Conservation (phyloP, 1,284 basidiomycete genomes). For the Boletus sp. region DNA sequence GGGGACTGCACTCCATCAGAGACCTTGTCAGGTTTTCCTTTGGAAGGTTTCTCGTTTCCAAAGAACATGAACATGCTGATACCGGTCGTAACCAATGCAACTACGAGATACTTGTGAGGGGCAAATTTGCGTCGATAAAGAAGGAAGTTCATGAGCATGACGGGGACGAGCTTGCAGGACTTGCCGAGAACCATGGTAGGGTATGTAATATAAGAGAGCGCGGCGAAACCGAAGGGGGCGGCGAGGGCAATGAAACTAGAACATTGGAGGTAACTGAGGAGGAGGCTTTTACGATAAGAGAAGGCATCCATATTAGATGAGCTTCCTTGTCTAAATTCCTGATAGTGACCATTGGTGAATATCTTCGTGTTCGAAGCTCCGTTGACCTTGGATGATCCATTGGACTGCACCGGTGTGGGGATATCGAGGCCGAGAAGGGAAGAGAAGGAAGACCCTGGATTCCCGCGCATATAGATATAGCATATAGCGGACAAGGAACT, state of each 20-base stretch:
- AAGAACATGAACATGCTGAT: conserved; percentile 96
- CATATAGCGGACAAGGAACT: conserved; percentile 74
- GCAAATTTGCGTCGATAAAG: conserved; percentile 89
- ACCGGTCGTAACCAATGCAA: conserved; percentile 86
- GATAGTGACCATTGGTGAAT: conserved; percentile 21
- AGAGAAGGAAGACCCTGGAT: conserved; percentile 46
- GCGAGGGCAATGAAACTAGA: conserved; percentile 87
- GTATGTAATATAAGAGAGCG: conserved; percentile 94
- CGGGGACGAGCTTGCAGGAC: conserved; percentile 96
- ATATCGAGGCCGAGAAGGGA: conserved; percentile 55
- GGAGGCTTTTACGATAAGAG: conserved; percentile 46
- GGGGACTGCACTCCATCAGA: conserved; percentile 31
- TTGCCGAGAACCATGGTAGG: conserved; percentile 98
- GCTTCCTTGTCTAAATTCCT: conserved; percentile 32
- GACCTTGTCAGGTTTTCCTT: conserved; percentile 38
- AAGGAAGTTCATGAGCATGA: conserved; percentile 92
- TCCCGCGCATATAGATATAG: conserved; percentile 74
- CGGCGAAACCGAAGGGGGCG: conserved; percentile 92
- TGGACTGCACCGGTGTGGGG: conserved; percentile 16
- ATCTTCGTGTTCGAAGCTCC: conserved; percentile 26
- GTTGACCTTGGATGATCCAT: conserved; percentile 28
- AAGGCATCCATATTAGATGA: conserved; percentile 42
- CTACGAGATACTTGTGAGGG: conserved; percentile 91
- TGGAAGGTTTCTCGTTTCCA: conserved; percentile 55
- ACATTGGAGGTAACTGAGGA: conserved; percentile 77